Evolutionary conservation across 768 basidiomycete genomes (phyloP).

Genomic region (Auriscalpium microsporum): DNA sequence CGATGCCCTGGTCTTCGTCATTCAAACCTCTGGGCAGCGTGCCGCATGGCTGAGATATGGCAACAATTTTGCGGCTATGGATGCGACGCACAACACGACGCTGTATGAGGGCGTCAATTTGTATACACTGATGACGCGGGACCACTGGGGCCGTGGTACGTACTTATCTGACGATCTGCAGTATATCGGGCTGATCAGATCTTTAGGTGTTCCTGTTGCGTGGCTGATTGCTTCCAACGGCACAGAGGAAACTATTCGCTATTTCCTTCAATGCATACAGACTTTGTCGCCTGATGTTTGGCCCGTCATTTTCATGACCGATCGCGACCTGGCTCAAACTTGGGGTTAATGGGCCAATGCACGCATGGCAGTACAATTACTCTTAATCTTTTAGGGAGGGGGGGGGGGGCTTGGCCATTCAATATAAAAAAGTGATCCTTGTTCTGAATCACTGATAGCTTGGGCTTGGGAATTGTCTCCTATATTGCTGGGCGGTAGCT

Average conservation of each 20-base stretch:
- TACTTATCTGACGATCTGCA: background rate
- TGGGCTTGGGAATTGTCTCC: no score
- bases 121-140: background rate
- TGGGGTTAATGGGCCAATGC: no score
- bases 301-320: background rate
- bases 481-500: no score
- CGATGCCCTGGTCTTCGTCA: background rate
- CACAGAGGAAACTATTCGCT: background rate
- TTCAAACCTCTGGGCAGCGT: background rate
- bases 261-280: background rate
- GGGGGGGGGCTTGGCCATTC: no score
- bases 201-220: conserved; percentile 1
- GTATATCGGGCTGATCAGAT: background rate
- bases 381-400: no score
- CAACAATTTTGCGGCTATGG: background rate
- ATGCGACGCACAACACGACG: conserved; percentile 1
- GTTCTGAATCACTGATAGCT: no score
- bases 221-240: background rate
- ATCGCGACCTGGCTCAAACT: conserved; percentile 1
- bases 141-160: conserved; percentile 1
- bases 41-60: background rate
- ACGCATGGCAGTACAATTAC: no score
- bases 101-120: background rate
- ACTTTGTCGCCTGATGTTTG: background rate
- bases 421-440: no score